Base-by-base conservation (phyloP, 495 filamentous ascomycete species). In the Durotheca rogersii region DNA sequence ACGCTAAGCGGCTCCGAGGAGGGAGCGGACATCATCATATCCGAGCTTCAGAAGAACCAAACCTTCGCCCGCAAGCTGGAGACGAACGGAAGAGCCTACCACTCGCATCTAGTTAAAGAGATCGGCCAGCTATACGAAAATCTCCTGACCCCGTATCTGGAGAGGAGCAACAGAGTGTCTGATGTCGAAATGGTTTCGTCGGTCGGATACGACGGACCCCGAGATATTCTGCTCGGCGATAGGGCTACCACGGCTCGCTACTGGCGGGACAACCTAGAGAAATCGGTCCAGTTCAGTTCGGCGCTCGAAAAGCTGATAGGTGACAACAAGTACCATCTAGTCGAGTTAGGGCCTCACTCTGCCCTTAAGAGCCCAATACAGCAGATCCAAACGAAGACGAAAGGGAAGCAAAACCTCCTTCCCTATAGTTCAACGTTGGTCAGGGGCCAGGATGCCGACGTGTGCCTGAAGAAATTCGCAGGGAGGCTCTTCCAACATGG, bases 331-430 rank as follows among this genome's bases (percentile, higher is more conserved):
- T 42, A 51, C 46, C 35, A 62, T 20, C 37, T 85, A 1, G 40
- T 87, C 7, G 84, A 87, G 49, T 64, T 86, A n/a, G 85, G 85
- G 0, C 82, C 86, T 17, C 84, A 87, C 47, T 59, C 70, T 2
- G 79, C 83, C 0, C 65, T 89, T 0, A 68, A 77, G 35, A 77
- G 77, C 0, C 80, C 82, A 0, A 64, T 83, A 23, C 69, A 73
- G 35, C 72, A 83, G 35, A 79, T 73, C 6, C 47, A 70, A 18
- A 41, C 61, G 25, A 23, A 30, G 0, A 19, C 65, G 1, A 39
- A 52, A 6, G 18, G 7, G 1, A 32, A 39, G 12, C 25, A 44
- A 12, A 6, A 45, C 0, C 0, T 11, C 9, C 19, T 56, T 4
- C 45, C 45, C 0, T 64, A 64, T 14, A 32, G 16, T 1, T 17